Evolutionary conservation across 2,329 filamentous ascomycete genomes (phyloP).

Genomic region (Colletotrichum sp.): DNA sequence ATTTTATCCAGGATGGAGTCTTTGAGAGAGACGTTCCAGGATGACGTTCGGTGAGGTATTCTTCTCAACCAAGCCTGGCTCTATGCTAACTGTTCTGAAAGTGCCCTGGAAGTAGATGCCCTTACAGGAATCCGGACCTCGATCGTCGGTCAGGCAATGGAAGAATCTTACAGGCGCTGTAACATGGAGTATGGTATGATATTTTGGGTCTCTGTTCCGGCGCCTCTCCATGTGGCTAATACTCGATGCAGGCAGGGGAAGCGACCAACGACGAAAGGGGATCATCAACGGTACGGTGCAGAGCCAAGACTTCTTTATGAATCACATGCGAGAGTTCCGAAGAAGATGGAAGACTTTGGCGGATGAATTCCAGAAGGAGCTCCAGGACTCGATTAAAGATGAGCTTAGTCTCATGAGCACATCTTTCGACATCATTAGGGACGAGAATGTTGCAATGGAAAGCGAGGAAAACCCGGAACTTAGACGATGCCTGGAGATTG

Average conservation of each 20-base stretch:
- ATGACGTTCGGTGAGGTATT: background rate
- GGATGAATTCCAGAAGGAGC: background rate
- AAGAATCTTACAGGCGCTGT: slow-evolving; percentile 33
- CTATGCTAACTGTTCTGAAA: slow-evolving; percentile 16
- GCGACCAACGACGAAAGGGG: slow-evolving; percentile 33
- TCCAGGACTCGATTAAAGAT: background rate
- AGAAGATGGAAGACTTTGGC: background rate
- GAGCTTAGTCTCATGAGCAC: background rate
- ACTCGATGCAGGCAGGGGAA: slow-evolving; percentile 23
- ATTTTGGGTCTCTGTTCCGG: background rate
- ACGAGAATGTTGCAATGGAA: background rate
- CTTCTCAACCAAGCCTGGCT: background rate
- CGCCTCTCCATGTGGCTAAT: background rate
- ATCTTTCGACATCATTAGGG: background rate
- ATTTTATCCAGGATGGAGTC: background rate
- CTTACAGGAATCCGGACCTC: slow-evolving; percentile 42
- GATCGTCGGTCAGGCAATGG: slow-evolving; percentile 40
- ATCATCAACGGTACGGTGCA: slow-evolving; percentile 34
- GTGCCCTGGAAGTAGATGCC: slow-evolving; percentile 35
- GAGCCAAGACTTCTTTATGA: slow-evolving; percentile 31
- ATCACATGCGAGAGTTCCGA: background rate
- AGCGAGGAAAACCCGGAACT: background rate
- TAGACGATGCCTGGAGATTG: background rate
- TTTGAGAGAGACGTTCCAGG: slow-evolving; percentile 30
- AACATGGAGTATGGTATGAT: slow-evolving; percentile 36